Percentiles rank a stretch among this genome's conserved stretches.
phyloP scores from a whole-genome alignment of 1,139 yeast species.

The Blastobotrys proliferans region DNA sequence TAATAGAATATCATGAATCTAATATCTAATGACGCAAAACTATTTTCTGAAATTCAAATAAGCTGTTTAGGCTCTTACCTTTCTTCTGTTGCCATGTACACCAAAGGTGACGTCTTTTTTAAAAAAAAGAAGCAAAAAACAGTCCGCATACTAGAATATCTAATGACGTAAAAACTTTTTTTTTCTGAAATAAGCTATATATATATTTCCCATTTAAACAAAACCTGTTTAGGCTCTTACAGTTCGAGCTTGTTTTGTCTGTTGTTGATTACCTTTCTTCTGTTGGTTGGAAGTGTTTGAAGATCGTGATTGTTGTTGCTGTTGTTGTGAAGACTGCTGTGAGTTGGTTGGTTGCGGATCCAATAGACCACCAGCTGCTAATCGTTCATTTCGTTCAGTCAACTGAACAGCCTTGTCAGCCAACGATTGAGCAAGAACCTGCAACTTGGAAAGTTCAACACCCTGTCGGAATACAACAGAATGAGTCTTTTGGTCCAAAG shows the following conservation, averaged over 20 bases:
- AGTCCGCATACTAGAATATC: not conserved
- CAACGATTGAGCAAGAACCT: slow-evolving; percentile 81
- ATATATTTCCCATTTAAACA: not conserved
- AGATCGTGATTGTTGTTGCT: slow-evolving; percentile 1
- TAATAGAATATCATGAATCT: slow-evolving; percentile 29
- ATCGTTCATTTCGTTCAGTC: slow-evolving; percentile 81
- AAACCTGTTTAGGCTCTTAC: slow-evolving; percentile 2
- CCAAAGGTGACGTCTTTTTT: not conserved
- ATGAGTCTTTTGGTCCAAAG: slow-evolving; percentile 55
- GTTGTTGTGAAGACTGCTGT: not conserved
- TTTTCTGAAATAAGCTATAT: not conserved
- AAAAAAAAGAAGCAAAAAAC: not conserved
- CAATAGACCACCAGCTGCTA: slow-evolving; percentile 65
- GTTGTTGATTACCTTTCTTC: slow-evolving; percentile 13
- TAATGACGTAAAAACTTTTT: no score
- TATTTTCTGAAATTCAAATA: no score
- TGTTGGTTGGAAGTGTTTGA: no score
- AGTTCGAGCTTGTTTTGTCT: slow-evolving; percentile 6
- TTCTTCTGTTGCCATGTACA: no score
- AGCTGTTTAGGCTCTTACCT: no score
- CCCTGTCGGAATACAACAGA: slow-evolving; percentile 62
- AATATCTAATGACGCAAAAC: not conserved
- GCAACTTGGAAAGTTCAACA: slow-evolving; percentile 79
- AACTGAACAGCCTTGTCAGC: slow-evolving; percentile 82
- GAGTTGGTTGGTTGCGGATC: slow-evolving; percentile 11